Evolutionary conservation across 257 asterid genomes (phyloP).

Genomic region (Penstemon davidsonii): DNA sequence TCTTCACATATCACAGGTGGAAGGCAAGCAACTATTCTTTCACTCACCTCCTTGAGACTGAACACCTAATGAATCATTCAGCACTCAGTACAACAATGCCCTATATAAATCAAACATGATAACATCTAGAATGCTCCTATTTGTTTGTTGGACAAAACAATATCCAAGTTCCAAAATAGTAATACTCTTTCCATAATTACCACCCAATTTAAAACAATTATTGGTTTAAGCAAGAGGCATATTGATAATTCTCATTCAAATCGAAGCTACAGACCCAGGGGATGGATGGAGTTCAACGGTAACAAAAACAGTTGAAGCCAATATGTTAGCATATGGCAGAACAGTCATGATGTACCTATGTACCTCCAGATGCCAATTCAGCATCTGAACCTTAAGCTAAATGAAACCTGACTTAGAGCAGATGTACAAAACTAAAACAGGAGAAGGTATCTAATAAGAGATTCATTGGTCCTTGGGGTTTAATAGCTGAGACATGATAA

Average conservation of each 20-base stretch:
- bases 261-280: too few species aligned
- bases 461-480: background rate
- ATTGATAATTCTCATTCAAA: too few species aligned
- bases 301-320: background rate
- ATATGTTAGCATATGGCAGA: background rate
- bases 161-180: too few species aligned
- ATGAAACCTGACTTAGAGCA: background rate
- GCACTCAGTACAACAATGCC: background rate
- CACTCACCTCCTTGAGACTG: too few species aligned
- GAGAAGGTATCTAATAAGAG: background rate
- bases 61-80: too few species aligned
- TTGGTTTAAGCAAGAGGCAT: too few species aligned
- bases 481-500: background rate
- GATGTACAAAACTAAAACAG: background rate
- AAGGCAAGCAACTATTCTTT: too few species aligned
- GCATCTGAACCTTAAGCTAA: background rate
- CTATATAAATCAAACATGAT: background rate
- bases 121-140: too few species aligned
- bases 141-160: too few species aligned
- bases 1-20: background rate
- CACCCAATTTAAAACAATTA: background rate
- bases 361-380: background rate
- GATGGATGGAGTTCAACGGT: too few species aligned
- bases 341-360: background rate
- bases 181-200: too few species aligned